phyloP scores from a whole-genome alignment of 1,284 basidiomycete species.

The Ustilago tritici region DNA sequence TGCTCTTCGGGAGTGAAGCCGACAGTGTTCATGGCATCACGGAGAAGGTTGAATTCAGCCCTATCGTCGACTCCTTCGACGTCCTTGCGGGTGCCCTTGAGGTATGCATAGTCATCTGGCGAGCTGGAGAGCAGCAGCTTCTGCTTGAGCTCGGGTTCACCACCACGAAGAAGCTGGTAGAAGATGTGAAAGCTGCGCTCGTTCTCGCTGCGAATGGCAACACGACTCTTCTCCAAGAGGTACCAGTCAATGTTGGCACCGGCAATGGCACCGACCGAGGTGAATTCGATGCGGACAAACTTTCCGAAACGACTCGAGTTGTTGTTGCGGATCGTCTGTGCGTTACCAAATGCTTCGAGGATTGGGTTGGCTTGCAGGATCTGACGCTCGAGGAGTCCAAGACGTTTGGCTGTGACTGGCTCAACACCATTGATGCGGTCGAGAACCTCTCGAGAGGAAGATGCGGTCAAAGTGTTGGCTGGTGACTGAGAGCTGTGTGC shows the following conservation, averaged over 20 bases:
- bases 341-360: slow-evolving; percentile 97
- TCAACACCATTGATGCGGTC: slow-evolving; percentile 61
- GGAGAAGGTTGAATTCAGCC: slow-evolving; percentile 86
- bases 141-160: slow-evolving; percentile 70
- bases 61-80: slow-evolving; percentile 95
- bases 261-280: slow-evolving; percentile 91
- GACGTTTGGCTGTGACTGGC: slow-evolving; percentile 64
- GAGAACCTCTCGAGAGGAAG: slow-evolving; percentile 57
- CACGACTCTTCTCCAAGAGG: slow-evolving; percentile 94
- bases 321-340: slow-evolving; percentile 97
- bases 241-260: slow-evolving; percentile 99
- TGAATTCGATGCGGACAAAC: slow-evolving; percentile 96
- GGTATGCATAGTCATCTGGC: slow-evolving; percentile 87
- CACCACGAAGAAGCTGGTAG: slow-evolving; percentile 78
- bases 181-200: slow-evolving; percentile 98
- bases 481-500: slow-evolving; percentile 37
- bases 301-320: slow-evolving; percentile 98
- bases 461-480: slow-evolving; percentile 47
- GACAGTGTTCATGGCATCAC: slow-evolving; percentile 84
- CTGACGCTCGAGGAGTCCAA: slow-evolving; percentile 93
- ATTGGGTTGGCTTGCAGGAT: slow-evolving; percentile 99
- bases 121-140: slow-evolving; percentile 78
- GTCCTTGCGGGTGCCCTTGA: slow-evolving; percentile 88
- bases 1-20: slow-evolving; percentile 89
- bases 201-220: slow-evolving; percentile 71